A percentile compares a stretch with the other conserved stretches of the same genome.
Conservation (phyloP, 257 asterid genomes). For the Solanum rostratum region DNA sequence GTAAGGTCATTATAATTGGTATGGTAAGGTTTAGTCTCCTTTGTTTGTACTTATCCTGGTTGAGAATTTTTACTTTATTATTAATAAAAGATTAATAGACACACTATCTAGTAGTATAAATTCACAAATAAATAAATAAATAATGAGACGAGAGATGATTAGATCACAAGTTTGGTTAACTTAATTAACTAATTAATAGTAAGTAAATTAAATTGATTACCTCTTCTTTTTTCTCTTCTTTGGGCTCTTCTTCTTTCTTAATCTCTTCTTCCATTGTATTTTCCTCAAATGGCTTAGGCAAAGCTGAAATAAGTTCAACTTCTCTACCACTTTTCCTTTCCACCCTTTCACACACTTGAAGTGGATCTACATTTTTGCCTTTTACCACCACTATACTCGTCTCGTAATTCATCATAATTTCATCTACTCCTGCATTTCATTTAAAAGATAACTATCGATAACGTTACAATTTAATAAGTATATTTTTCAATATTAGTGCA, state of each 20-base stretch:
- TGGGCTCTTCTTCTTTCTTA: slow-evolving; percentile 9
- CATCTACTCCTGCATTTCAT: slow-evolving; percentile 50
- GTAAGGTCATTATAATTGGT: too few relatives aligned
- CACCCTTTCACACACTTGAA: slow-evolving; percentile 56
- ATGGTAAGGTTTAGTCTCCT: too few relatives aligned
- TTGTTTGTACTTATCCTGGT: too few relatives aligned
- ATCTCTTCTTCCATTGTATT: slow-evolving; percentile 2
- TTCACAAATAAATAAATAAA: too few relatives aligned
- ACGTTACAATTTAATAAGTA: neutral
- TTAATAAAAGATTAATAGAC: too few relatives aligned
- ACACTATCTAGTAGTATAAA: too few relatives aligned
- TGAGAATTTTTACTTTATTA: too few relatives aligned
- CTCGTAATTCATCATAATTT: slow-evolving; percentile 52
- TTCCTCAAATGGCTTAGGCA: slow-evolving; percentile 32
- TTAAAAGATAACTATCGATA: neutral
- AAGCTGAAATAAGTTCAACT: slow-evolving; percentile 60
- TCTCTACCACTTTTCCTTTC: slow-evolving; percentile 54
- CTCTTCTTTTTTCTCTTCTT: slow-evolving; percentile 35
- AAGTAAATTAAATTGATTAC: slow-evolving; percentile 4
- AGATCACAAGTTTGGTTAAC: neutral
- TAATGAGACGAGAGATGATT: neutral
- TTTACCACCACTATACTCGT: slow-evolving; percentile 77
- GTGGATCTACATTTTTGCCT: slow-evolving; percentile 58
- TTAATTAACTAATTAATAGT: neutral
- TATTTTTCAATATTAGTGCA: neutral